Conservation (phyloP, 2,329 filamentous ascomycete genomes). For the Xylariaceae sp. region DNA sequence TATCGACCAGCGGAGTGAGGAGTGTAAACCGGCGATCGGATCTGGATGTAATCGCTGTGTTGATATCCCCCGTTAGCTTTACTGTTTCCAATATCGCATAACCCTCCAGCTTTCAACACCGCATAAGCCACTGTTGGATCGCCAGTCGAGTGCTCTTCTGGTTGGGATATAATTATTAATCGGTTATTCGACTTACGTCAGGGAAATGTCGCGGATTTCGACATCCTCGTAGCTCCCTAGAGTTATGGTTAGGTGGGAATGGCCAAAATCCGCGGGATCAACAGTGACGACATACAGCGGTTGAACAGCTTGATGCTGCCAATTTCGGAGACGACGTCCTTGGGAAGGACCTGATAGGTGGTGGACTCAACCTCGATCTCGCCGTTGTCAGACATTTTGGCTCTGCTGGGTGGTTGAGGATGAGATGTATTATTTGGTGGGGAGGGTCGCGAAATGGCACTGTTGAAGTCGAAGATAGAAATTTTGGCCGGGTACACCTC, state of each 20-base stretch:
- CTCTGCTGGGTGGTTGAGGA: conserved; percentile 20
- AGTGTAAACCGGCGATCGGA: conserved; percentile 98
- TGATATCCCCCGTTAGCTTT: conserved; percentile 39
- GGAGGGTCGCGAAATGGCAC: conserved; percentile 37
- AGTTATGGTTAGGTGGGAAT: conserved; percentile 23
- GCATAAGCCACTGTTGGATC: conserved; percentile 2
- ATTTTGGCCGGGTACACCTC: conserved; percentile 35
- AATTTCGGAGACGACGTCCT: conserved; percentile 76
- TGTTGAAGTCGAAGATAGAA: conserved; percentile 32
- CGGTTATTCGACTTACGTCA: conserved; percentile 77
- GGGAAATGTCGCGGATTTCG: conserved; percentile 98
- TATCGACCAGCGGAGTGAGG: conserved; percentile 98
- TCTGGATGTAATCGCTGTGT: conserved; percentile 97
- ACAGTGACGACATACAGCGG: conserved; percentile 40
- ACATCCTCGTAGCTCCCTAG: conserved; percentile 86
- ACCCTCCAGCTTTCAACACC: conserved; percentile 1
- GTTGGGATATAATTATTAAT: conserved; percentile 15
- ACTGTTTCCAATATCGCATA: conserved; percentile 23
- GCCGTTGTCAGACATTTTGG: conserved; percentile 76
- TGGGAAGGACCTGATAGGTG: conserved; percentile 70
- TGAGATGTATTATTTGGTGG: conserved; percentile 32
- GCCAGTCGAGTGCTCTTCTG: conserved; percentile 1
- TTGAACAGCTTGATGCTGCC: conserved; percentile 84
- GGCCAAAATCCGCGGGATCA: conserved; percentile 23
- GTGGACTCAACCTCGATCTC: conserved; percentile 77